Evolutionary conservation across 768 basidiomycete genomes (phyloP).

Genomic region (Podaxis sp.): DNA sequence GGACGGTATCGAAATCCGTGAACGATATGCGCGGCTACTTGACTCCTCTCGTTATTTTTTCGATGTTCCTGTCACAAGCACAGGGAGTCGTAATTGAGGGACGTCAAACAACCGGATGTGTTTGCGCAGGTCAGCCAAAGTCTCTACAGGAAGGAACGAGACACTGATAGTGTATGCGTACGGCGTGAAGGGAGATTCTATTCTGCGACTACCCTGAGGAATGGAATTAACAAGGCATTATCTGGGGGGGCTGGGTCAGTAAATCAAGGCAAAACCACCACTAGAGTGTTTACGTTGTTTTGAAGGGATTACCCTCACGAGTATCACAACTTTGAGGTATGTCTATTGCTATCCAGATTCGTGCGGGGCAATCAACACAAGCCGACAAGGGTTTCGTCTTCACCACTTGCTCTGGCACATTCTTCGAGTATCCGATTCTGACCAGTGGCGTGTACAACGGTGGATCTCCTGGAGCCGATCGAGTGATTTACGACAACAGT

Average conservation of each 20-base stretch:
- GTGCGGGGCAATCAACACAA: not conserved
- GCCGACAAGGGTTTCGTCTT: constrained; percentile 25
- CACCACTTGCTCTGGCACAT: constrained; percentile 23
- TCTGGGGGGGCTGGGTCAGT: constrained; percentile 25
- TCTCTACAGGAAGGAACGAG: not conserved
- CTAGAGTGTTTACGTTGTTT: not conserved
- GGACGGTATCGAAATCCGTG: not conserved
- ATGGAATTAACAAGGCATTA: constrained; percentile 15
- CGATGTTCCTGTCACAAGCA: not conserved
- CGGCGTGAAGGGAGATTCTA: not conserved
- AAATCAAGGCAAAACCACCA: not conserved
- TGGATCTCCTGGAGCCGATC: constrained; percentile 29
- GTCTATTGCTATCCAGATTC: not conserved
- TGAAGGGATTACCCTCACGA: constrained; percentile 27
- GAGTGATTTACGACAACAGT: constrained; percentile 29
- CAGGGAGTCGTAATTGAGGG: not conserved
- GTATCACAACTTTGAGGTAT: constrained; percentile 28
- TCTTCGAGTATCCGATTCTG: constrained; percentile 28
- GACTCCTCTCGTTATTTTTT: not conserved
- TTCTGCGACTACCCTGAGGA: not conserved
- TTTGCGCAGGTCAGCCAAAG: constrained; percentile 1
- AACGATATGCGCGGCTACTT: not conserved
- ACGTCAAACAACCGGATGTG: not conserved
- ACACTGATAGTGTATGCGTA: not conserved
- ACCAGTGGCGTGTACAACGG: constrained; percentile 23